Percentiles rank a stretch among this genome's conserved stretches.
Conservation (phyloP, 1,284 basidiomycete genomes). For the Papiliotrema nemorosa region DNA sequence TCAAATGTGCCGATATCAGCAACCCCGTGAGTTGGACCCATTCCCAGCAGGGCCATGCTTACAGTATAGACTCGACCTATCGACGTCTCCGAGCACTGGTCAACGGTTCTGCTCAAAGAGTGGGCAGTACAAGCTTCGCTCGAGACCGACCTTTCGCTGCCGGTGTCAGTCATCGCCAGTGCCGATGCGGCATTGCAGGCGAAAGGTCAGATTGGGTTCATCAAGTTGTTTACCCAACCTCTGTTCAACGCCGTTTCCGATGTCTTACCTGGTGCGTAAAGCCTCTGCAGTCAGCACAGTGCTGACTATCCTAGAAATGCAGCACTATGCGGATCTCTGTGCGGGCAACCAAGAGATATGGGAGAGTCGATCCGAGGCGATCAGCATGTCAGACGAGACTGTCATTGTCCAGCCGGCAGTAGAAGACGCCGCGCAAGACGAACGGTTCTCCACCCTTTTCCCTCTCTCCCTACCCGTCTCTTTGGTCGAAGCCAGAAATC, state of each 20-base stretch:
- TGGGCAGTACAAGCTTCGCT: slow-evolving; percentile 82
- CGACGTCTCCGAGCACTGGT: slow-evolving; percentile 84
- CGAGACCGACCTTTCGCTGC: slow-evolving; percentile 71
- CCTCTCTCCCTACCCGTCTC: slow-evolving; percentile 44
- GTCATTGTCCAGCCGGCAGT: slow-evolving; percentile 28
- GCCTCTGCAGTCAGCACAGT: slow-evolving; percentile 4
- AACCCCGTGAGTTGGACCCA: slow-evolving; percentile 67
- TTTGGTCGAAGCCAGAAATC: slow-evolving; percentile 15
- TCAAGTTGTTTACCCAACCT: slow-evolving; percentile 73
- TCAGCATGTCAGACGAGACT: slow-evolving; percentile 35
- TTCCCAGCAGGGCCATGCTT: background rate
- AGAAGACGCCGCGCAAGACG: slow-evolving; percentile 32
- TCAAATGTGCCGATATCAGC: slow-evolving; percentile 95
- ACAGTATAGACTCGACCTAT: slow-evolving; percentile 75
- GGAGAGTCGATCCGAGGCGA: slow-evolving; percentile 55
- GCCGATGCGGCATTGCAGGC: slow-evolving; percentile 69
- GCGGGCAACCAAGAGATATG: slow-evolving; percentile 63
- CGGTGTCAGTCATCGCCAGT: slow-evolving; percentile 61
- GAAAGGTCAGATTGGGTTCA: slow-evolving; percentile 84
- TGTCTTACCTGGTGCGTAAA: slow-evolving; percentile 64
- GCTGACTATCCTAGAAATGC: slow-evolving; percentile 57
- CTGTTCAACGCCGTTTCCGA: slow-evolving; percentile 69
- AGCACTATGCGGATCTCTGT: slow-evolving; percentile 61
- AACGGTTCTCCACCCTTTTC: slow-evolving; percentile 48
- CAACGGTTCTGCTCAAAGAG: slow-evolving; percentile 75